Evolutionary conservation across 2,329 filamentous ascomycete species (phyloP).

Genomic region (Reticulascus tulasneorum): DNA sequence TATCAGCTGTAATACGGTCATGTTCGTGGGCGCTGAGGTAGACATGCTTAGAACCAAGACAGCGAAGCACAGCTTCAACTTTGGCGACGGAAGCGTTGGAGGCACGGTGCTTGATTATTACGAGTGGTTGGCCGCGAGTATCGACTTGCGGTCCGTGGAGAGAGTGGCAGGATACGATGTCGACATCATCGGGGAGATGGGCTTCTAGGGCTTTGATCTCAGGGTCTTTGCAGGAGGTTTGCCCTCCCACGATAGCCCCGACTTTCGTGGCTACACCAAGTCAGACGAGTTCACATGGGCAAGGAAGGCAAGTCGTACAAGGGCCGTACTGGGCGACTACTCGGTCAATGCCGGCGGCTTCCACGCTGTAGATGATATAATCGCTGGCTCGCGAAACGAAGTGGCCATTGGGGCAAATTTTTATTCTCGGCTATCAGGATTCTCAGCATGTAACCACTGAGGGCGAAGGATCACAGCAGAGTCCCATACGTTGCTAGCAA

Average conservation of each 20-base stretch:
- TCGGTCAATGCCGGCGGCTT: conserved; percentile 82
- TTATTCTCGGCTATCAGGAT: conserved; percentile 62
- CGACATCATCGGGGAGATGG: conserved; percentile 80
- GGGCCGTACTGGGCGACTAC: conserved; percentile 88
- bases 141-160: conserved; percentile 91
- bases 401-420: conserved; percentile 91
- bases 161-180: conserved; percentile 94
- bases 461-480: conserved; percentile 3
- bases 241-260: conserved; percentile 91
- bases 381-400: conserved; percentile 94
- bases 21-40: conserved; percentile 83
- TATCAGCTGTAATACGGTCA: conserved; percentile 96
- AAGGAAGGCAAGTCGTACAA: conserved; percentile 53
- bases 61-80: conserved; percentile 77
- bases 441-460: conserved; percentile 8
- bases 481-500: conserved; percentile 73
- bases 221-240: conserved; percentile 96
- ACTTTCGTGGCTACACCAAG: conserved; percentile 75
- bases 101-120: conserved; percentile 89
- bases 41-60: conserved; percentile 81
- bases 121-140: conserved; percentile 82
- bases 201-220: conserved; percentile 92
- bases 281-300: conserved; percentile 6
- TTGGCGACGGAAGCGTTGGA: conserved; percentile 71
- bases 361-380: conserved; percentile 98